Conservation (phyloP, 176 grass and related monocot species). For the Saccharum officinarum region DNA sequence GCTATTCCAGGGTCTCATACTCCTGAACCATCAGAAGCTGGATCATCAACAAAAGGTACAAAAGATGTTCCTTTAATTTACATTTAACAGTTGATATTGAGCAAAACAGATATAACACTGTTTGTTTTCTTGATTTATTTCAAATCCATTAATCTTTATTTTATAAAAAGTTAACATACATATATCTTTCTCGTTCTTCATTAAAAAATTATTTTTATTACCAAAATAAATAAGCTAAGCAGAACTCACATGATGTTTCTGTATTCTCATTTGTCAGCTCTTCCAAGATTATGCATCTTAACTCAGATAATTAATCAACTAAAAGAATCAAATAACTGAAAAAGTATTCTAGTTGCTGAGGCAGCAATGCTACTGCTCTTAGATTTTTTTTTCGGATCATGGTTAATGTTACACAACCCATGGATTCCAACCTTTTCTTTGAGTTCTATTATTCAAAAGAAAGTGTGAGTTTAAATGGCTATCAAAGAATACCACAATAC, state of each 20-base stretch:
- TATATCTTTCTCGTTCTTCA: neutral
- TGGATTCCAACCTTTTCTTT: neutral
- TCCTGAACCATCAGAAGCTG: constrained; percentile 87
- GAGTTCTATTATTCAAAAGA: neutral
- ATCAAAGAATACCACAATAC: neutral
- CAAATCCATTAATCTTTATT: neutral
- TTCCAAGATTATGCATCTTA: constrained; percentile 20
- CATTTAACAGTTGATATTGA: neutral
- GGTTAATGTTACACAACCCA: neutral
- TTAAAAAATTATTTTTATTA: neutral
- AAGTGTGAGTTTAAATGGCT: neutral
- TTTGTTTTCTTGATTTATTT: neutral
- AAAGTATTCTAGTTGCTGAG: constrained; percentile 3
- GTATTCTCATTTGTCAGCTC: neutral
- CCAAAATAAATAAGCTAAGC: neutral
- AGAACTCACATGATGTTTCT: neutral
- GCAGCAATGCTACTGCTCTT: neutral
- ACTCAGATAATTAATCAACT: neutral
- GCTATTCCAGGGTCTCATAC: constrained; percentile 66
- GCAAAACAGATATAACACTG: neutral
- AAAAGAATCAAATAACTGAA: neutral
- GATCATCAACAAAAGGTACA: constrained; percentile 91
- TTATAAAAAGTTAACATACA: neutral
- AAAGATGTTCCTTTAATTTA: constrained; percentile 1
- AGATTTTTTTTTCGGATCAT: neutral